Percentiles rank a stretch among this genome's conserved stretches.
phyloP scores from a whole-genome alignment of 78 protist species.

The Carpediemonas membranifera region DNA sequence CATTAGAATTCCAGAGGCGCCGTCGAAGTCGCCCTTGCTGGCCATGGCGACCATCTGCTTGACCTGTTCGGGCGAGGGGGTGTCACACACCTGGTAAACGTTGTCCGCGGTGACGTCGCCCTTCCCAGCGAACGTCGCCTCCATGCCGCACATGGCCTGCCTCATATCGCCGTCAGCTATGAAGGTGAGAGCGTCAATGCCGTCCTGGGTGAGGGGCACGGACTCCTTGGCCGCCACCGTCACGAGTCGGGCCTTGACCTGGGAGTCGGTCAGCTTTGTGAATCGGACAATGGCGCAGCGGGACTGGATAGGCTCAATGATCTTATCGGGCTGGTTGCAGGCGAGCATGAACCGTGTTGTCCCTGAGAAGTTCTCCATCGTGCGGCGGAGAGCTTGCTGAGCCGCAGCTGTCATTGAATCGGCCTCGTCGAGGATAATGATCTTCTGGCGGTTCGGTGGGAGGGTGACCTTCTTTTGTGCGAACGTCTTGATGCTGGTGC shows the following conservation, averaged over 20 bases:
- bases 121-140: conserved; percentile 85
- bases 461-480: conserved; percentile 39
- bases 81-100: conserved; percentile 64
- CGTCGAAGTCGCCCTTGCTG: too few relatives aligned
- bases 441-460: conserved; percentile 73
- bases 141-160: conserved; percentile 80
- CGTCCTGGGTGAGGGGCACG: conserved; percentile 44
- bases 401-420: conserved; percentile 90
- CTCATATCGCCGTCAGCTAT: conserved; percentile 89
- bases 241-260: conserved; percentile 54
- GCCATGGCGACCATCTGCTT: too few relatives aligned
- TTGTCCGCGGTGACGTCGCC: conserved; percentile 57
- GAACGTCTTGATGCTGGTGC: conserved; percentile 76
- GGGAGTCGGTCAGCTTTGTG: conserved; percentile 43
- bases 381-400: conserved; percentile 64
- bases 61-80: conserved; percentile 94
- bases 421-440: conserved; percentile 93
- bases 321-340: conserved; percentile 76
- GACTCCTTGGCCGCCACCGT: conserved; percentile 30
- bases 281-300: conserved; percentile 88
- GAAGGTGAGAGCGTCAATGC: conserved; percentile 79
- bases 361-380: conserved; percentile 72
- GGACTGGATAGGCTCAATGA: conserved; percentile 89
- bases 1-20: too few relatives aligned
- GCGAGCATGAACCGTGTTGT: conserved; percentile 94